phyloP scores from a whole-genome alignment of 139 green algal genomes.

The Zygnema circumcarinatum region DNA sequence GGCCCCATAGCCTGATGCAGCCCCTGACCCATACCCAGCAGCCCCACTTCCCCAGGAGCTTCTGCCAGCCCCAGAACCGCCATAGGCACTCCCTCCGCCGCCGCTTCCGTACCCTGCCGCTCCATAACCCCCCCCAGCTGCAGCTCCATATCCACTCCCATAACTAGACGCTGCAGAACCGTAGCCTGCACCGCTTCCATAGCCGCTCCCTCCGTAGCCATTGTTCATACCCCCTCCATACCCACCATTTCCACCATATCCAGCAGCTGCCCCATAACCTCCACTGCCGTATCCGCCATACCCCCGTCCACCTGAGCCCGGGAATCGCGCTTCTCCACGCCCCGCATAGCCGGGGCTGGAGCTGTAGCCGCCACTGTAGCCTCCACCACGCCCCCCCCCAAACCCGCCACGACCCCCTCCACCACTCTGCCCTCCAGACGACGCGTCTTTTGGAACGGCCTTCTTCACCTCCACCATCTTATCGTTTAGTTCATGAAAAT shows the following conservation, averaged over 20 bases:
- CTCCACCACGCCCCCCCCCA: neutral
- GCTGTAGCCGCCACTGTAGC: neutral
- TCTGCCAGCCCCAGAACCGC: neutral
- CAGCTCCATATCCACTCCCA: conserved; percentile 2
- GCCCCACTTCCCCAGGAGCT: conserved; percentile 1
- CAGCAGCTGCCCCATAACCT: conserved; percentile 14
- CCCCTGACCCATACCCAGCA: neutral
- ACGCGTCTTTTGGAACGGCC: conserved; percentile 24
- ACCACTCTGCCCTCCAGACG: neutral
- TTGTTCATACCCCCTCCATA: neutral
- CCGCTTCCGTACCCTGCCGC: neutral
- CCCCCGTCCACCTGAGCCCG: neutral
- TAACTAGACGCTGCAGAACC: conserved; percentile 4
- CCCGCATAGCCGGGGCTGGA: conserved; percentile 25
- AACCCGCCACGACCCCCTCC: conserved; percentile 3
- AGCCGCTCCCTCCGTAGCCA: conserved; percentile 9
- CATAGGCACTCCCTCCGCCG: neutral
- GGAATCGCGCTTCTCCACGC: neutral
- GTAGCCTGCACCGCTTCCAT: conserved; percentile 11
- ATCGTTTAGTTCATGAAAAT: conserved; percentile 90
- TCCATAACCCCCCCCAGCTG: conserved; percentile 5
- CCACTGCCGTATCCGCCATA: conserved; percentile 2
- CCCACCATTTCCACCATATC: conserved; percentile 15
- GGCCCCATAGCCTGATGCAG: conserved; percentile 19
- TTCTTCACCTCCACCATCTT: conserved; percentile 72